A percentile compares a stretch with the other conserved stretches of the same genome.
Conservation (phyloP, 164 flowering plant genomes). For the Litsea cubeba region DNA sequence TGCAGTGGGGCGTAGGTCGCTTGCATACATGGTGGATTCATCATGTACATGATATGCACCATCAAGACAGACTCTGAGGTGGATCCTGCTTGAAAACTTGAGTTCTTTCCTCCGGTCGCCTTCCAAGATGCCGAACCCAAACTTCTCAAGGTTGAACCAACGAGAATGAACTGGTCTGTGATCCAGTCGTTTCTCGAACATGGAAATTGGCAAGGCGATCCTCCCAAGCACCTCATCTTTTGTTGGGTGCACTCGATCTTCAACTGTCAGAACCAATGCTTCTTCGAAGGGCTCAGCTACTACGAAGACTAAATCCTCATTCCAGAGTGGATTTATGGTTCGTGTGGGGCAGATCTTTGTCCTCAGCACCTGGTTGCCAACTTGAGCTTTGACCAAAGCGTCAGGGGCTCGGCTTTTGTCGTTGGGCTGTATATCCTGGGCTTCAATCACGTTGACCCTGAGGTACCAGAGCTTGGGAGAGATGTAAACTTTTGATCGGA, state of each 20-base stretch:
- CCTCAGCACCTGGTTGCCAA: constrained; percentile 63
- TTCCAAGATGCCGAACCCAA: constrained; percentile 59
- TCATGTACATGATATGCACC: constrained; percentile 85
- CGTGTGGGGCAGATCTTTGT: constrained; percentile 43
- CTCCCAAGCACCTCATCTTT: constrained; percentile 59
- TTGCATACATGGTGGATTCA: constrained; percentile 72
- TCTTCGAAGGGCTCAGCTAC: constrained; percentile 89
- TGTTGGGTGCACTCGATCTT: constrained; percentile 39
- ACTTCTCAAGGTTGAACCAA: constrained; percentile 81
- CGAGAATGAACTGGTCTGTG: constrained; percentile 66
- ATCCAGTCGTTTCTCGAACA: constrained; percentile 63
- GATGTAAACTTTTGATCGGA: constrained; percentile 79
- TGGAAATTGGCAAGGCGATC: constrained; percentile 34
- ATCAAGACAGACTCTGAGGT: constrained; percentile 69
- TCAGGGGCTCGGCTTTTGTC: constrained; percentile 54
- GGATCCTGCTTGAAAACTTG: constrained; percentile 69
- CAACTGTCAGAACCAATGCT: constrained; percentile 47
- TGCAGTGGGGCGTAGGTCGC: constrained; percentile 75
- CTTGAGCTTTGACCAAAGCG: constrained; percentile 52
- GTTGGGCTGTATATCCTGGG: constrained; percentile 62
- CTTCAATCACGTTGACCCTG: constrained; percentile 84
- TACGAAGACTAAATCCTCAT: constrained; percentile 73
- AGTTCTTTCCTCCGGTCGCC: constrained; percentile 58
- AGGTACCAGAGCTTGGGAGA: constrained; percentile 87
- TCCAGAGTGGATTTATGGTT: constrained; percentile 71